A percentile compares a stretch with the other conserved stretches of the same genome.
These are phyloP conservation scores for Cercis canadensis DNA, from an alignment of 306 rosid species.

Conservation along the genomic window DNA sequence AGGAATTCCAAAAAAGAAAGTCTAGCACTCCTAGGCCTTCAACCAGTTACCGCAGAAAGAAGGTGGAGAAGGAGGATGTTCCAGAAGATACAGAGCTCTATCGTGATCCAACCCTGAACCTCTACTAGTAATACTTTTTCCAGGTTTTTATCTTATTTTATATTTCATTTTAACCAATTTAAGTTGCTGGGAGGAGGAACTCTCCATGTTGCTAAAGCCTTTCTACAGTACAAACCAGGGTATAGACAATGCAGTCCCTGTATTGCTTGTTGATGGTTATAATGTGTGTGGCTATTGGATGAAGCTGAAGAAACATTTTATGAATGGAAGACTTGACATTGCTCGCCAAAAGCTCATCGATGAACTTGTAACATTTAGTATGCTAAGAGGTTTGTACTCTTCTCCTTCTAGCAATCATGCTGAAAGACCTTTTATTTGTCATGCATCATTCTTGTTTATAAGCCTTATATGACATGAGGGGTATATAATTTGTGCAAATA, in stretches of 20 bases:
- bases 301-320: constrained; percentile 84
- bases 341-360: constrained; percentile 89
- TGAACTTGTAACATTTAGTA: constrained; percentile 78
- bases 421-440: neutral
- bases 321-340: constrained; percentile 71
- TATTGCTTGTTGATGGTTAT: constrained; percentile 92
- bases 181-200: constrained; percentile 11
- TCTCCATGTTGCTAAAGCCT: constrained; percentile 19
- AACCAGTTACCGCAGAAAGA: constrained; percentile 87
- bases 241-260: constrained; percentile 70
- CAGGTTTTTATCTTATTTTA: constrained; percentile 32
- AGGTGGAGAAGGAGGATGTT: constrained; percentile 66
- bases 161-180: neutral
- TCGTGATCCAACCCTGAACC: constrained; percentile 76
- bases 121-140: constrained; percentile 69
- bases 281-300: constrained; percentile 95
- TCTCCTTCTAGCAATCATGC: neutral
- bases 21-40: constrained; percentile 70
- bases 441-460: neutral
- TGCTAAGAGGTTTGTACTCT: constrained; percentile 69
- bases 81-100: constrained; percentile 55
- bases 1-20: constrained; percentile 78
- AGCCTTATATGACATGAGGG: neutral
- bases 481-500: neutral
- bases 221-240: constrained; percentile 77